Percentiles rank a stretch among this genome's conserved stretches.
Evolutionary conservation across 1,284 basidiomycete species (phyloP).

Genomic region (Ceratobasidium sp.): DNA sequence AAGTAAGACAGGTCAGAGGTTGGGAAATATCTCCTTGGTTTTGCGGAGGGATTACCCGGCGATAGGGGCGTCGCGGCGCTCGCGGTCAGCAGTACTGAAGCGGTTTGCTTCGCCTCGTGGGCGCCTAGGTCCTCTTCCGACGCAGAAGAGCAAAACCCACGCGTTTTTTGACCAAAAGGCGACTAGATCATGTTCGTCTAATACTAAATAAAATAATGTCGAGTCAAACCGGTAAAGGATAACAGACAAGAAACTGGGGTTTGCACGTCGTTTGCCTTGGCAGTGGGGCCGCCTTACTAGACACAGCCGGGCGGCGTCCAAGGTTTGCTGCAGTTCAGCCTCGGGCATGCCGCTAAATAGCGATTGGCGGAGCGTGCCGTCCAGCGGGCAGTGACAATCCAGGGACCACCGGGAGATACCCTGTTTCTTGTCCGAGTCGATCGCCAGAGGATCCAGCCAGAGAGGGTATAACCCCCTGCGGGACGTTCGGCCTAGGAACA

Average conservation of each 20-base stretch:
- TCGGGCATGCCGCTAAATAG: conserved; percentile 63
- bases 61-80: conserved; percentile 49
- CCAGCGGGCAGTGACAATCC: conserved; percentile 77
- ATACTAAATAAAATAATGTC: conserved; percentile 65
- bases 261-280: conserved; percentile 74
- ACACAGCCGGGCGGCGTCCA: conserved; percentile 64
- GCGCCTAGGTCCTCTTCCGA: conserved; percentile 86
- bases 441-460: conserved; percentile 84
- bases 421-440: conserved; percentile 86
- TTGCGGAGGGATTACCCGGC: conserved; percentile 44
- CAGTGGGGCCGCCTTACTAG: conserved; percentile 81
- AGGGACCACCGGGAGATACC: conserved; percentile 91
- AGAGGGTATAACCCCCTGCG: conserved; percentile 84
- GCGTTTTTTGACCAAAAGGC: conserved; percentile 80
- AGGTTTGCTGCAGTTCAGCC: neutral
- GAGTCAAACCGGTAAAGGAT: conserved; percentile 24
- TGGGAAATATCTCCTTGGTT: neutral
- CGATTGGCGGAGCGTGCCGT: conserved; percentile 74
- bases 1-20: neutral
- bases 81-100: conserved; percentile 69
- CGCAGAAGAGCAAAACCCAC: conserved; percentile 80
- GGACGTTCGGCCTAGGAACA: conserved; percentile 88
- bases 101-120: conserved; percentile 85
- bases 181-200: conserved; percentile 81
- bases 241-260: neutral